Conservation (phyloP, 2,329 filamentous ascomycete genomes). For the Coniella lustricola region DNA sequence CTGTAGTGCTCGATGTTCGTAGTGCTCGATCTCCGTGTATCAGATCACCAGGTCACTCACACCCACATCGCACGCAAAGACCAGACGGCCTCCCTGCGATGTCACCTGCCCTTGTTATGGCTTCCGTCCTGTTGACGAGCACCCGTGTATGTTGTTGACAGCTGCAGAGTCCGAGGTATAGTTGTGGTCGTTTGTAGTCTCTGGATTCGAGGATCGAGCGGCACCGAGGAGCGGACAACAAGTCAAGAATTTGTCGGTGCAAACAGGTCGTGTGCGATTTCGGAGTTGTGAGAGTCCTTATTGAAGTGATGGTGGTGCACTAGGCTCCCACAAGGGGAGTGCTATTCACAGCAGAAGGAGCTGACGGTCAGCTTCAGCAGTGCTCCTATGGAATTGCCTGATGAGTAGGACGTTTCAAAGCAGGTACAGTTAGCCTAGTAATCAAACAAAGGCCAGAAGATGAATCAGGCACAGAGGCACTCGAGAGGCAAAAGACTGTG, state of each 20-base stretch:
- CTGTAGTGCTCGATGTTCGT: constrained; percentile 1
- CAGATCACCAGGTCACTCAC: constrained; percentile 33
- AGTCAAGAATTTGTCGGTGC: not conserved
- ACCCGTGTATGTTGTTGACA: constrained; percentile 1
- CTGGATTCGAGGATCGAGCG: constrained; percentile 7
- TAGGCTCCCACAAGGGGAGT: constrained; percentile 3
- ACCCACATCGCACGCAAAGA: constrained; percentile 39
- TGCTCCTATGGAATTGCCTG: constrained; percentile 6
- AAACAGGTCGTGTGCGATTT: not conserved
- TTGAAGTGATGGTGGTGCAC: not conserved
- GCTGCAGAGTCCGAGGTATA: not conserved
- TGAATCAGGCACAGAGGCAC: not conserved
- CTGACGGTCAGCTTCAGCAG: constrained; percentile 10
- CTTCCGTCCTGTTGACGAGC: not conserved
- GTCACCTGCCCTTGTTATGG: constrained; percentile 11
- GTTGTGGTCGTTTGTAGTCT: not conserved
- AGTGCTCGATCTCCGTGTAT: constrained; percentile 16
- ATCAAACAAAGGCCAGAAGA: not conserved
- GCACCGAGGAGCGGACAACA: constrained; percentile 3
- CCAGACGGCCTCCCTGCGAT: constrained; percentile 25
- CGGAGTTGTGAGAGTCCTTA: not conserved
- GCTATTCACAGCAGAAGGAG: constrained; percentile 13
- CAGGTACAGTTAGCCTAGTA: not conserved
- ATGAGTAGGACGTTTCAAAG: not conserved
- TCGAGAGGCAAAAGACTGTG: too few species aligned